These are phyloP conservation scores for Paratinospora sagittata DNA, from an alignment of 164 flowering plant genomes.

Conservation along the genomic window DNA sequence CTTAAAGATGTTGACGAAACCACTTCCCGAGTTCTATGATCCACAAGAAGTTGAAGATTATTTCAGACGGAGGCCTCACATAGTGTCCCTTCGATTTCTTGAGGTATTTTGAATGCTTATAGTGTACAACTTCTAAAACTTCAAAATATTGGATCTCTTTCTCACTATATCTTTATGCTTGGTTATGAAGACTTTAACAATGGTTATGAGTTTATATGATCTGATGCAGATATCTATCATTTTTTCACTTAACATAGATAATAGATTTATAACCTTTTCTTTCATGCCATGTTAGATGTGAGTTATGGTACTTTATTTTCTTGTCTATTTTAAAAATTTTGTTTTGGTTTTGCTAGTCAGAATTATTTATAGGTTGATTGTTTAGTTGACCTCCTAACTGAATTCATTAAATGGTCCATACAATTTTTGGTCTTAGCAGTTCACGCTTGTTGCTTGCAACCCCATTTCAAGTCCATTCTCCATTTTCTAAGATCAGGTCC, in stretches of 20 bases:
- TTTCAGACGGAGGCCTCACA: slow-evolving; percentile 81
- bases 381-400: too few species aligned
- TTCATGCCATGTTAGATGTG: not conserved
- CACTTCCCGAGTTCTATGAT: slow-evolving; percentile 90
- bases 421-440: too few species aligned
- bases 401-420: too few species aligned
- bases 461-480: too few species aligned
- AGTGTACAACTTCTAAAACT: not conserved
- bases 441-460: too few species aligned
- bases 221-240: not conserved
- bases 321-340: too few species aligned
- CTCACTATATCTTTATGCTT: not conserved
- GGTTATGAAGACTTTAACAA: not conserved
- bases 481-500: too few species aligned
- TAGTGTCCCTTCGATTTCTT: slow-evolving; percentile 70
- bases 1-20: slow-evolving; percentile 69
- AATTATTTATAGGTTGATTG: too few species aligned
- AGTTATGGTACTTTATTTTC: not conserved
- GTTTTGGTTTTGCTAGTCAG: too few species aligned
- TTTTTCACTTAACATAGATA: not conserved
- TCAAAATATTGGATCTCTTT: not conserved
- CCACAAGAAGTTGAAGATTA: slow-evolving; percentile 62
- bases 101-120: slow-evolving; percentile 54
- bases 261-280: not conserved
- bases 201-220: not conserved